These are phyloP conservation scores for Blastocrithidia nonstop DNA, from an alignment of 208 protist genomes.

Conservation along the genomic window DNA sequence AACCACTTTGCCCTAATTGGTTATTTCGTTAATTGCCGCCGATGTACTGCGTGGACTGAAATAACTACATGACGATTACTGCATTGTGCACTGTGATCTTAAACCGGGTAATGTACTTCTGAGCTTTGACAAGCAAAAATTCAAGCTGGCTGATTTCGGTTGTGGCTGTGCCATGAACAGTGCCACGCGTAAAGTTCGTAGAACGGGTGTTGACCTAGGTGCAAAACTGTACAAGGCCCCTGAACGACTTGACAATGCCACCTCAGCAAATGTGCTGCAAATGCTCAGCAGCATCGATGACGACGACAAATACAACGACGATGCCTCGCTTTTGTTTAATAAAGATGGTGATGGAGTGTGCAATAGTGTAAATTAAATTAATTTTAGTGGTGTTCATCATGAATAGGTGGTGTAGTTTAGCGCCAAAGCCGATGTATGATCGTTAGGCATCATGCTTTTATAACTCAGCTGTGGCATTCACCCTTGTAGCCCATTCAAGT, in stretches of 20 bases:
- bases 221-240: slow-evolving; percentile 80
- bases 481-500: slow-evolving; percentile 73
- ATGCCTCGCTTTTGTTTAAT: too few relatives aligned
- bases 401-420: slow-evolving; percentile 47
- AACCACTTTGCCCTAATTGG: slow-evolving; percentile 98
- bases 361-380: not conserved
- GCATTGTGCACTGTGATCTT: slow-evolving; percentile 92
- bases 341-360: slow-evolving; percentile 1
- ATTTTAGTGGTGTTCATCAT: not conserved
- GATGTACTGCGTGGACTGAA: slow-evolving; percentile 79
- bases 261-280: slow-evolving; percentile 6
- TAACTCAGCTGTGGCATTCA: slow-evolving; percentile 62
- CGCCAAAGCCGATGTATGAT: slow-evolving; percentile 79
- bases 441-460: slow-evolving; percentile 66
- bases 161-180: slow-evolving; percentile 60
- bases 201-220: slow-evolving; percentile 43
- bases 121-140: slow-evolving; percentile 36
- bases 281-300: not conserved
- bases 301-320: not conserved
- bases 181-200: slow-evolving; percentile 16
- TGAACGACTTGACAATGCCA: slow-evolving; percentile 23
- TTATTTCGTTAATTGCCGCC: slow-evolving; percentile 98
- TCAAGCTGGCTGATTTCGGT: slow-evolving; percentile 83
- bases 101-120: slow-evolving; percentile 95
- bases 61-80: slow-evolving; percentile 73